These are phyloP conservation scores for Wickerhamiella slavikovae DNA, from an alignment of 805 yeast genomes.

Conservation along the genomic window DNA sequence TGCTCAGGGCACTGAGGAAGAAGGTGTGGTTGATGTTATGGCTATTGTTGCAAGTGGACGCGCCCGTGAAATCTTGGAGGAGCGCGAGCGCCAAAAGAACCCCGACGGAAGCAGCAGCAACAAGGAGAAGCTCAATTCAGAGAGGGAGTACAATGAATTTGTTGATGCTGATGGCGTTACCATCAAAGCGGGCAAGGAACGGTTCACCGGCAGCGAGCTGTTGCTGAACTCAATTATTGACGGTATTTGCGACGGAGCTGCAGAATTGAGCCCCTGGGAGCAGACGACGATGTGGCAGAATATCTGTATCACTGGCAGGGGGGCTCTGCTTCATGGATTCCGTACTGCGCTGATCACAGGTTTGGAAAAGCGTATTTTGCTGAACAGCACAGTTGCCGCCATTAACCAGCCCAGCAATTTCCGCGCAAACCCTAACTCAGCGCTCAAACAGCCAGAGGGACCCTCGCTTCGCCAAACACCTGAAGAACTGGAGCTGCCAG, in stretches of 20 bases:
- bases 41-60: slow-evolving; percentile 66
- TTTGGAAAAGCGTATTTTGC: slow-evolving; percentile 34
- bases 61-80: slow-evolving; percentile 48
- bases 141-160: slow-evolving; percentile 54
- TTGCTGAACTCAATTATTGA: slow-evolving; percentile 35
- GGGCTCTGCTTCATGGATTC: slow-evolving; percentile 56
- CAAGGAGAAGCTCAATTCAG: slow-evolving; percentile 29
- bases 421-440: slow-evolving; percentile 1
- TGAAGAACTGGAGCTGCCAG: slow-evolving; percentile 11
- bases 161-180: slow-evolving; percentile 34
- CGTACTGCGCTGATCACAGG: slow-evolving; percentile 43
- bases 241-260: slow-evolving; percentile 31
- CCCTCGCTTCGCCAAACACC: slow-evolving; percentile 5
- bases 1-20: slow-evolving; percentile 33
- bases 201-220: slow-evolving; percentile 59
- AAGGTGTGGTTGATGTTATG: slow-evolving; percentile 72
- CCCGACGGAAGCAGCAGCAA: slow-evolving; percentile 16
- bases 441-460: background rate
- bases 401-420: too few relatives aligned
- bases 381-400: slow-evolving; percentile 9
- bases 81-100: slow-evolving; percentile 30
- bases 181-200: slow-evolving; percentile 65
- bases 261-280: slow-evolving; percentile 42
- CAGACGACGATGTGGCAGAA: slow-evolving; percentile 76
- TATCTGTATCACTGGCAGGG: slow-evolving; percentile 59